A percentile compares a stretch with the other conserved stretches of the same genome.
These are phyloP conservation scores for Asterionellopsis glacialis DNA, from an alignment of 108 stramenopile genomes.

Conservation along the genomic window DNA sequence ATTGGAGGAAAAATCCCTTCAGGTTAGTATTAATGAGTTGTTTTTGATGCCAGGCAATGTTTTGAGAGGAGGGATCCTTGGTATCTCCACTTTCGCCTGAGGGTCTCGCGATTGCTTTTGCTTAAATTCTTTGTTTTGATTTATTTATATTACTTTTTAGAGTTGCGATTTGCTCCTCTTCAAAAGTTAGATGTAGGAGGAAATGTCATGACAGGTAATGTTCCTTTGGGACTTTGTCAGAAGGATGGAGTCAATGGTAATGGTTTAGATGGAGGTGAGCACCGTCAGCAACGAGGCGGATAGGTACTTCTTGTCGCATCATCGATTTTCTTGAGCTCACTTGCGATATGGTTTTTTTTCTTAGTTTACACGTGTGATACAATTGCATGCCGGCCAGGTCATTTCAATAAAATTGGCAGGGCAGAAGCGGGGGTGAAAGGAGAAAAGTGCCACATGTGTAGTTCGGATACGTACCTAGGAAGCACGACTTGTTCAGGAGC, in stretches of 20 bases:
- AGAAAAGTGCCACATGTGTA: not conserved
- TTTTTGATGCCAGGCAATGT: no score
- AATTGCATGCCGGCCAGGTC: slow-evolving; percentile 36
- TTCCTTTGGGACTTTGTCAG: slow-evolving; percentile 46
- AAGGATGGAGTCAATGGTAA: slow-evolving; percentile 52
- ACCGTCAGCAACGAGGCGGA: no score
- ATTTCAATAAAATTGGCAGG: slow-evolving; percentile 15
- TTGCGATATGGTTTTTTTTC: no score
- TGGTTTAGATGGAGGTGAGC: slow-evolving; percentile 12
- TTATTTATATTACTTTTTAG: not conserved
- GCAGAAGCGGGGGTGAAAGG: not conserved
- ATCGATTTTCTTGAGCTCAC: no score
- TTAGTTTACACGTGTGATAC: slow-evolving; percentile 33
- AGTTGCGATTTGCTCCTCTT: slow-evolving; percentile 47
- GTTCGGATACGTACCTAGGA: not conserved
- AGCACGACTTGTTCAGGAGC: not conserved
- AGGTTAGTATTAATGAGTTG: no score
- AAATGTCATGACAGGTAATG: slow-evolving; percentile 38
- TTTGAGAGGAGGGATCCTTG: no score
- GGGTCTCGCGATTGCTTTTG: no score
- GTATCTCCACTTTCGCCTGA: no score
- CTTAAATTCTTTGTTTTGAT: no score
- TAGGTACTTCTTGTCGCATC: no score
- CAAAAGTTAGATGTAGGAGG: slow-evolving; percentile 39
- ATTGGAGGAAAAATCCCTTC: slow-evolving; percentile 42